Base-by-base conservation (phyloP, 495 filamentous ascomycete genomes). In the Glonium stellatum region DNA sequence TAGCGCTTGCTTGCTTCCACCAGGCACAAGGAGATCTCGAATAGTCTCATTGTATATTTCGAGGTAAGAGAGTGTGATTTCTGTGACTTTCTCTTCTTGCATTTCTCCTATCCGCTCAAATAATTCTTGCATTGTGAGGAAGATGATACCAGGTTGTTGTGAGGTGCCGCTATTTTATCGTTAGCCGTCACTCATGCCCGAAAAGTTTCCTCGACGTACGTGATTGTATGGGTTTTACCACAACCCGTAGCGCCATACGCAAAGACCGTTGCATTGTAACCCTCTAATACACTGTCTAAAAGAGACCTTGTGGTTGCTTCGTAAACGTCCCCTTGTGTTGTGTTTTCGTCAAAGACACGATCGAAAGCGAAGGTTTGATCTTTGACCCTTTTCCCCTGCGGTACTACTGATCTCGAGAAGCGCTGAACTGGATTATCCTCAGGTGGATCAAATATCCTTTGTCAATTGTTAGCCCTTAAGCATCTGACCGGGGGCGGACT, bases 31-130 rank as follows among this genome's bases (percentile, higher is more conserved):
- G 65, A 99, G 75, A 72, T 99, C 93, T 42, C 93, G 87, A 61
- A 99, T 99, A 0, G 92, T 97, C 73, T 99, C 93, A 69, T 99
- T 99, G 78, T 99, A 99, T 49, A 99, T 99, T 70, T 99, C 93
- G 15, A 99, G 82, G 71, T 97, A 99, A 0, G 92, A 97, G 11
- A 99, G 84, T 0, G 91, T 90, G 36, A 99, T 73, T 67, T 97
- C 91, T 18, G 90, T 92, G 15, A 84, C 78, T 69, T 97, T 97
- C 59, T 97, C 91, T 53, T 83, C 81, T 41, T 83, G 84, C 41
- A 87, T 75, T 41, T 97, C 95, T n/a, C 80, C 75, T 60, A 99
- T 97, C 67, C 89, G 86, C 73, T 97, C 92, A 67, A 96, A 99
- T 1, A 99, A 78, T 71, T 99, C 93, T 70, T 97, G 92, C 90